Conservation (phyloP, 257 asterid genomes). For the Fraxinus quadrangulata region DNA sequence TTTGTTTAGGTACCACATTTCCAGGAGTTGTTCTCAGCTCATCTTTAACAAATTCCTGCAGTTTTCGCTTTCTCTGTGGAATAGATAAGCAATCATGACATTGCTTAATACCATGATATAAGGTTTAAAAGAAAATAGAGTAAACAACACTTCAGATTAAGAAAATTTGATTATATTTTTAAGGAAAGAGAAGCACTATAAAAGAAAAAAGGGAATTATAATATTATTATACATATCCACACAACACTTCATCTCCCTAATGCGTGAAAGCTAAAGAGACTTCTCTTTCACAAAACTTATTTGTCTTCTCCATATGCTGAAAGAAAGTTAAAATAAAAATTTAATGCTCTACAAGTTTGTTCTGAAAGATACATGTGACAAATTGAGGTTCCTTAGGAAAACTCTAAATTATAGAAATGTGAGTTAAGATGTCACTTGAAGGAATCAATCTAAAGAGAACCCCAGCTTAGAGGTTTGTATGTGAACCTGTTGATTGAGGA, state of each 20-base stretch:
- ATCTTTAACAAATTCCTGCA: conserved; percentile 55
- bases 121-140: neutral
- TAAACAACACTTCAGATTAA: neutral
- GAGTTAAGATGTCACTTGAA: neutral
- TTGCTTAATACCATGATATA: neutral
- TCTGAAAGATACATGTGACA: neutral
- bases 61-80: conserved; percentile 69
- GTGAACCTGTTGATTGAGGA: neutral
- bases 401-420: neutral
- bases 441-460: neutral
- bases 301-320: neutral
- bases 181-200: neutral
- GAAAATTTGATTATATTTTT: neutral
- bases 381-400: neutral
- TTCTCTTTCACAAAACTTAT: neutral
- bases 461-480: neutral
- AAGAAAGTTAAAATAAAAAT: neutral
- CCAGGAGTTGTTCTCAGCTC: conserved; percentile 43
- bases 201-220: no score
- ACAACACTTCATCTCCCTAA: conserved; percentile 1
- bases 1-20: conserved; percentile 35
- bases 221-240: neutral
- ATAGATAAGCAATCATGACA: neutral
- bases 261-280: no score
- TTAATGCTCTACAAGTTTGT: neutral